phyloP scores from a whole-genome alignment of 495 filamentous ascomycete genomes.

The Monascus purpureus region DNA sequence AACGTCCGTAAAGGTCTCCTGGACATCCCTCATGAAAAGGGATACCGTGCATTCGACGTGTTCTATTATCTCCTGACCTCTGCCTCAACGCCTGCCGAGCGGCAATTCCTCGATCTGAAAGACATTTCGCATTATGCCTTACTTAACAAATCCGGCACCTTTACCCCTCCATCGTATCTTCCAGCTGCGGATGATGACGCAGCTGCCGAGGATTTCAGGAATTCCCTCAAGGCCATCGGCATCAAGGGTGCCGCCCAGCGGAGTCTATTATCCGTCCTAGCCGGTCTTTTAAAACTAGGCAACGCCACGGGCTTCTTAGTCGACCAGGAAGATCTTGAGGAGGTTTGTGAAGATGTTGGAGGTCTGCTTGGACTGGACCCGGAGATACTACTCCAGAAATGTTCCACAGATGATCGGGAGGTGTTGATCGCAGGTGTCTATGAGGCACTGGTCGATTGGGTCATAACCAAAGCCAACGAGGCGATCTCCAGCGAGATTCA shows the following conservation, averaged over 20 bases:
- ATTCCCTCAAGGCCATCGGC: conserved; percentile 71
- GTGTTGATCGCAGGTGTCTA: conserved; percentile 76
- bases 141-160: conserved; percentile 71
- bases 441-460: conserved; percentile 91
- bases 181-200: conserved; percentile 90
- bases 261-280: conserved; percentile 68
- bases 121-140: conserved; percentile 64
- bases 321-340: conserved; percentile 73
- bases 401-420: conserved; percentile 69
- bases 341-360: conserved; percentile 80
- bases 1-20: conserved; percentile 73
- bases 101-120: conserved; percentile 80
- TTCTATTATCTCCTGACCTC: conserved; percentile 94
- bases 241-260: conserved; percentile 75
- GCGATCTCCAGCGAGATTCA: conserved; percentile 66
- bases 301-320: conserved; percentile 75
- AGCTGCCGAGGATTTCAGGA: conserved; percentile 81
- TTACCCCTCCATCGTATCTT: conserved; percentile 74
- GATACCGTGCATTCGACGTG: conserved; percentile 91
- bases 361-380: conserved; percentile 77
- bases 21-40: conserved; percentile 61
- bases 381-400: conserved; percentile 64
- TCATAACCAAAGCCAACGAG: conserved; percentile 79
- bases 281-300: conserved; percentile 80
- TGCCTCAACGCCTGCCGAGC: conserved; percentile 77